Percentiles rank a stretch among this genome's conserved stretches.
Evolutionary conservation across 108 stramenopile species (phyloP).

Genomic region (Nitzschia putrida): DNA sequence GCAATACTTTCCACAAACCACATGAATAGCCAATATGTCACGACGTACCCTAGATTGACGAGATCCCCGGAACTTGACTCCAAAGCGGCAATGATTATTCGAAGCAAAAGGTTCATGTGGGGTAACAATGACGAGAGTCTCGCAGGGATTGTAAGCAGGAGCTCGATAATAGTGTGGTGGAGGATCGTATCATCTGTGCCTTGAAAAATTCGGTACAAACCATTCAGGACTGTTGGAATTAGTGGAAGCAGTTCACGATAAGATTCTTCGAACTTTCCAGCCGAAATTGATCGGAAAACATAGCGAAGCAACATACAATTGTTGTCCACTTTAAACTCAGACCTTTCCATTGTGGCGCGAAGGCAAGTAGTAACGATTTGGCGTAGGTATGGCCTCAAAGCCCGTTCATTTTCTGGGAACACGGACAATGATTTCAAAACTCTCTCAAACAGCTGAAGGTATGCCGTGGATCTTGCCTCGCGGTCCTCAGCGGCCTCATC

Average conservation of each 20-base stretch:
- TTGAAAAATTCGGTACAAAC: constrained; percentile 66
- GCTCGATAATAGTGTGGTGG: constrained; percentile 75
- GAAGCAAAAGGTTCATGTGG: constrained; percentile 86
- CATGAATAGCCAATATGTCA: not conserved
- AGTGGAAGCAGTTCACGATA: constrained; percentile 82
- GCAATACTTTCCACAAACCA: no score
- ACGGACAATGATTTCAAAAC: constrained; percentile 81
- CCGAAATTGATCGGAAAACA: constrained; percentile 88
- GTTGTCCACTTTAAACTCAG: constrained; percentile 64
- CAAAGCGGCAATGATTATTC: constrained; percentile 85
- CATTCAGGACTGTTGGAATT: constrained; percentile 79
- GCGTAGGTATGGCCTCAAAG: constrained; percentile 83
- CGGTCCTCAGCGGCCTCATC: constrained; percentile 13
- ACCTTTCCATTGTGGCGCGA: constrained; percentile 58
- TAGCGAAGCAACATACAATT: constrained; percentile 77
- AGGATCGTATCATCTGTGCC: constrained; percentile 46
- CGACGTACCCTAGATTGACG: constrained; percentile 74
- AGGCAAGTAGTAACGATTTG: constrained; percentile 71
- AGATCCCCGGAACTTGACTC: constrained; percentile 81
- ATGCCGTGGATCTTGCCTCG: constrained; percentile 31
- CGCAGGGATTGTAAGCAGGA: constrained; percentile 90
- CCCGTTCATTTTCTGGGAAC: constrained; percentile 86
- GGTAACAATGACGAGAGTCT: constrained; percentile 88
- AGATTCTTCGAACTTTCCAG: constrained; percentile 92
- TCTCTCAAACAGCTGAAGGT: constrained; percentile 59